A percentile compares a stretch with the other conserved stretches of the same genome.
Conservation (phyloP, 2,329 filamentous ascomycete species). For the Proliferodiscus dingleyae region DNA sequence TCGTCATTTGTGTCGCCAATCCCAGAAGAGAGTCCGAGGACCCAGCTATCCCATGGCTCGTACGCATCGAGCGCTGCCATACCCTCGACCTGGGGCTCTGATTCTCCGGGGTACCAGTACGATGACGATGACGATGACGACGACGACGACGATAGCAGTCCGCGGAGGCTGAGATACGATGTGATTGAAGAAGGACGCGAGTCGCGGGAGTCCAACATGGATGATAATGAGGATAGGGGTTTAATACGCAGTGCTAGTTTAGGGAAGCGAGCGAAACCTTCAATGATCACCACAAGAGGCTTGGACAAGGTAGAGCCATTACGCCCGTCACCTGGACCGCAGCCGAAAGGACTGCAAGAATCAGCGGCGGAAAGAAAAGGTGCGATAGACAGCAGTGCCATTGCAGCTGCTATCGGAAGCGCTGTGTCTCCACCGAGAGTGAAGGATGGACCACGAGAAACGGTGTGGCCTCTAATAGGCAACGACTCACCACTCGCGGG, state of each 20-base stretch:
- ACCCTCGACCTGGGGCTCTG: constrained; percentile 60
- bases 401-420: not conserved
- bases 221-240: constrained; percentile 43
- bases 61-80: constrained; percentile 70
- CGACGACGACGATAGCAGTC: constrained; percentile 21
- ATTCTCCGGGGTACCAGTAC: constrained; percentile 35
- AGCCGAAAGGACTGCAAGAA: constrained; percentile 26
- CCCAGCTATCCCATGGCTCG: constrained; percentile 53
- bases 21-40: constrained; percentile 60
- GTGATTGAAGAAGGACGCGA: constrained; percentile 26
- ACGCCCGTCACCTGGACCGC: constrained; percentile 24
- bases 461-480: constrained; percentile 16
- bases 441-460: constrained; percentile 12
- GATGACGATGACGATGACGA: constrained; percentile 28
- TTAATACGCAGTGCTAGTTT: constrained; percentile 58
- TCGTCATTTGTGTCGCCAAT: constrained; percentile 69
- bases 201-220: constrained; percentile 25
- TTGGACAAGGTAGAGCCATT: constrained; percentile 19
- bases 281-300: constrained; percentile 45
- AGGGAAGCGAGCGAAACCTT: constrained; percentile 55
- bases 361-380: constrained; percentile 35
- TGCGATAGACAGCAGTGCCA: constrained; percentile 4
- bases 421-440: constrained; percentile 3
- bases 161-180: constrained; percentile 15
- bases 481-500: constrained; percentile 24